phyloP scores from a whole-genome alignment of 805 yeast genomes.

The Candida hungchunana region DNA sequence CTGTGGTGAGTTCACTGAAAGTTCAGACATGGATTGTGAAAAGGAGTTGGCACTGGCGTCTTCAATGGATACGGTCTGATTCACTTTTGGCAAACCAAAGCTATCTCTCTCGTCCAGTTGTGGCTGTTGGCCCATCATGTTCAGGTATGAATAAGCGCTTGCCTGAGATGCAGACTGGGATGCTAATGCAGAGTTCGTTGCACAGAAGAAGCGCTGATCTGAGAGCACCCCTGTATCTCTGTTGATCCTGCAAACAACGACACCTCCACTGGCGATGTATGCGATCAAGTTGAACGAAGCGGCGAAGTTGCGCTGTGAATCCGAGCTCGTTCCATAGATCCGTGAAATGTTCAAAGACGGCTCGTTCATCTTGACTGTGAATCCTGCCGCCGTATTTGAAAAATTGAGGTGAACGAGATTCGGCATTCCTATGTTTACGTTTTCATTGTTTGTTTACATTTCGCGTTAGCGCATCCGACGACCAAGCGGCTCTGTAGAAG shows the following conservation, averaged over 20 bases:
- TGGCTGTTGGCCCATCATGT: constrained; percentile 11
- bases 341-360: constrained; percentile 18
- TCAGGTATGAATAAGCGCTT: constrained; percentile 15
- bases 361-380: constrained; percentile 4
- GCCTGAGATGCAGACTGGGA: constrained; percentile 2
- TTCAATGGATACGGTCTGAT: constrained; percentile 13
- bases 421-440: constrained; percentile 3
- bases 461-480: too few species aligned
- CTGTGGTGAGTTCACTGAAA: constrained; percentile 14
- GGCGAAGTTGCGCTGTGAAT: constrained; percentile 35
- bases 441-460: constrained; percentile 13
- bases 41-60: constrained; percentile 11
- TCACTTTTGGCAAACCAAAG: constrained; percentile 13
- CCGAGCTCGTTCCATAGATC: constrained; percentile 47
- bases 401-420: not conserved
- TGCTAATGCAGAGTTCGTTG: constrained; percentile 26
- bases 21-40: constrained; percentile 7
- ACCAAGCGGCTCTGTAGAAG: too few species aligned
- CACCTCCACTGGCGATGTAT: constrained; percentile 58
- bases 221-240: constrained; percentile 18
- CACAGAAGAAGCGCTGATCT: constrained; percentile 49
- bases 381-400: not conserved
- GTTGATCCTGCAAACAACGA: constrained; percentile 41
- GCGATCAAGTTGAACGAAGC: constrained; percentile 41
- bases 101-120: constrained; percentile 15